Evolutionary conservation across 1,284 basidiomycete species (phyloP).

Genomic region (Cystobasidium slooffiae): DNA sequence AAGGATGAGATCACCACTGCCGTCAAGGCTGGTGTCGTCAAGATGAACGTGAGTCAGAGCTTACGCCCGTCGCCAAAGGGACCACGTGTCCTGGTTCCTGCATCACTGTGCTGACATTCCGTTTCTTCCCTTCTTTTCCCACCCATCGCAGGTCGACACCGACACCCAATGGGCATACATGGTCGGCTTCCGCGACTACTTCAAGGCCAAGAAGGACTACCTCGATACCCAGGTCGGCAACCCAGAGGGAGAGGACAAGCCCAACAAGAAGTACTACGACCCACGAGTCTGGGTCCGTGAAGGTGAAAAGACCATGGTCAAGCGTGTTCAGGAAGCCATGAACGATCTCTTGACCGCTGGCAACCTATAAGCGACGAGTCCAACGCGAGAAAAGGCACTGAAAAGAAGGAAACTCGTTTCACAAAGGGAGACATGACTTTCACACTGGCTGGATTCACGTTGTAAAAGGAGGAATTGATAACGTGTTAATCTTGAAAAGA

Average conservation of each 20-base stretch:
- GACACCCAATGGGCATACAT: slow-evolving; percentile 45
- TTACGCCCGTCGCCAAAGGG: background rate
- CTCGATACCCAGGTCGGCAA: slow-evolving; percentile 81
- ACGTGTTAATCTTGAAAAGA: no score
- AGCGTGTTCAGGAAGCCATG: slow-evolving; percentile 90
- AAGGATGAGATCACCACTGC: slow-evolving; percentile 96
- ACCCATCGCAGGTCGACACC: slow-evolving; percentile 23
- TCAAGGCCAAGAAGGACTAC: slow-evolving; percentile 81
- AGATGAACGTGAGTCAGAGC: slow-evolving; percentile 88
- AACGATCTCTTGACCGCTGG: slow-evolving; percentile 65
- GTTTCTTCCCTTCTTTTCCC: background rate
- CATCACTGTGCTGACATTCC: background rate
- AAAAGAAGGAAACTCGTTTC: no score
- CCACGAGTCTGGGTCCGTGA: slow-evolving; percentile 93
- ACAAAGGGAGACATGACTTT: no score
- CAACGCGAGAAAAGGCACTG: no score
- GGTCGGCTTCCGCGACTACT: slow-evolving; percentile 69
- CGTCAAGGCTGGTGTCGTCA: slow-evolving; percentile 89
- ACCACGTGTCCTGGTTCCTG: background rate
- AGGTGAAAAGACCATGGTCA: slow-evolving; percentile 90
- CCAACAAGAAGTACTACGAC: slow-evolving; percentile 98
- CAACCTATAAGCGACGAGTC: background rate
- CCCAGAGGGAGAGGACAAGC: slow-evolving; percentile 90
- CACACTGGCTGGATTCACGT: no score
- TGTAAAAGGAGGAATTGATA: no score